Evolutionary conservation across 2,329 filamentous ascomycete species (phyloP), one percentile per base, ranked within the genome.

Genomic region (Diaporthe destruens): DNA sequence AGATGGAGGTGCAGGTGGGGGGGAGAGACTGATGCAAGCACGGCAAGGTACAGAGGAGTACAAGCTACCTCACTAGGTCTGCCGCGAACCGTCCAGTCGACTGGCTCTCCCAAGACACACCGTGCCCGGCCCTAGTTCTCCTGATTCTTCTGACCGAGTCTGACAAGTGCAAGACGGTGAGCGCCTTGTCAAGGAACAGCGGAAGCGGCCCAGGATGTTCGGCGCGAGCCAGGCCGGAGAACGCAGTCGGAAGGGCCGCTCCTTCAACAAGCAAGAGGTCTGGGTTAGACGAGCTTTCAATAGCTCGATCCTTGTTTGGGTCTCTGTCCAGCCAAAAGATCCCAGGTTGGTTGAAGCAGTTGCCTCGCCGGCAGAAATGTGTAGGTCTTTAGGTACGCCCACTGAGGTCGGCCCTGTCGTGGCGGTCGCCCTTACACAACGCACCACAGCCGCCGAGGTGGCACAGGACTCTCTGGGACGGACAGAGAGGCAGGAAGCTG

Each of bases 11-110:
- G 32, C 36, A 59, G 23, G 42, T 53, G 73, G 63, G 53, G 72
- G 51, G n/a, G n/a, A n/a, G n/a, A n/a, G 55, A 68, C 44, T 32
- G 59, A 61, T 71, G 72, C 65, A 63, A 63, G 72, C 47, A 55
- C 20, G 63, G 71, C 54, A 55, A 67, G 66, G 71, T 72, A 72
- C 71, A 63, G 66, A 55, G 55, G 36, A 66, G 72, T 75, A 72
- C 74, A 65, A 59, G 44, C 57, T 51, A 65, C 39, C 57, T 66
- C 56, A 29, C 66, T 54, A 53, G 34, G 18, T 66, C 72, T 69
- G 68, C 72, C 68, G 53, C 71, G 36, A 32, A 68, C 66, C 51
- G 57, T 59, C 47, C 65, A 72, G 70, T 59, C 36, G 42, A 57
- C 51, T 63, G 55, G 23, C 54, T 54, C 44, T 44, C 51, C 44